Conservation (phyloP, 345 rosid species). For the Salix udensis region DNA sequence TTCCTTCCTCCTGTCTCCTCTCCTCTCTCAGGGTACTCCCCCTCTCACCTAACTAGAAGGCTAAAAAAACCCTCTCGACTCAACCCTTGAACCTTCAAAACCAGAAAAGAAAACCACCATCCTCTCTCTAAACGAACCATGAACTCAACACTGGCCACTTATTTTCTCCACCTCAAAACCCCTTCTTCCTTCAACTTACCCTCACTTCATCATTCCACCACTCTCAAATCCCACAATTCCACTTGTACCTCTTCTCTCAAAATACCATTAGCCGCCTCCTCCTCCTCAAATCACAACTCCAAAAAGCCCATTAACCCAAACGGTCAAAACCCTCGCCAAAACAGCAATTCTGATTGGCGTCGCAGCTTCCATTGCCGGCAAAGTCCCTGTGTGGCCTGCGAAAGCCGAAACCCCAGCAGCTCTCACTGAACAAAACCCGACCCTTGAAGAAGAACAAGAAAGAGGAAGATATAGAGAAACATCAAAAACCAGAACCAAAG, state of each 20-base stretch:
- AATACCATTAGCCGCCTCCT: neutral
- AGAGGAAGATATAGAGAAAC: slow-evolving; percentile 5
- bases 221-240: neutral
- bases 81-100: no score
- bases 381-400: slow-evolving; percentile 38
- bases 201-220: neutral
- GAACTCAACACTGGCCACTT: slow-evolving; percentile 7
- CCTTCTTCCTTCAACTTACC: slow-evolving; percentile 6
- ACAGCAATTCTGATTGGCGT: slow-evolving; percentile 51
- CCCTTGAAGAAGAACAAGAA: slow-evolving; percentile 13
- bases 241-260: neutral
- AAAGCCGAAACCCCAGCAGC: slow-evolving; percentile 54
- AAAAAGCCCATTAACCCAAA: slow-evolving; percentile 15
- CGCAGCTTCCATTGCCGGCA: slow-evolving; percentile 46
- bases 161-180: slow-evolving; percentile 3
- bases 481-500: neutral
- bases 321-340: slow-evolving; percentile 44
- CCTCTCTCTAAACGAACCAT: no score
- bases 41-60: no score
- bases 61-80: no score
- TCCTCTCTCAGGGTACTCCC: no score
- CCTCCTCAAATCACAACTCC: neutral
- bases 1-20: no score
- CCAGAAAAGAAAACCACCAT: no score
- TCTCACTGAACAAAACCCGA: slow-evolving; percentile 28